Percentiles rank a stretch among this genome's conserved stretches.
Evolutionary conservation across 306 rosid genomes (phyloP).

Genomic region (Amphicarpaea edgeworthii): DNA sequence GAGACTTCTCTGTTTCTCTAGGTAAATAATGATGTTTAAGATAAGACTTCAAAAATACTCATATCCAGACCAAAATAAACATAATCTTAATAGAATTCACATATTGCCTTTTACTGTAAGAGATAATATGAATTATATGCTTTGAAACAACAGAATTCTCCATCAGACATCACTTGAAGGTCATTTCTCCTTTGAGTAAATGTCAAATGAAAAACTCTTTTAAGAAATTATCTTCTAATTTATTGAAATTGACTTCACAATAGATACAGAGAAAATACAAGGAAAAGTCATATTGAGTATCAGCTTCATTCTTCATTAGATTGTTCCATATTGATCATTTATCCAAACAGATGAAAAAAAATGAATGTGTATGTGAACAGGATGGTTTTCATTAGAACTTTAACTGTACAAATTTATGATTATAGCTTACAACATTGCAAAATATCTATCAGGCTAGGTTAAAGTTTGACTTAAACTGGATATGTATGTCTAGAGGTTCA

Average conservation of each 20-base stretch:
- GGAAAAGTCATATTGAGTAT: not conserved
- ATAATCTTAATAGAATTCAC: constrained; percentile 1
- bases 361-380: not conserved
- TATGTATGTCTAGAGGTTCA: not conserved
- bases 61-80: not conserved
- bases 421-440: not conserved
- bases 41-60: not conserved
- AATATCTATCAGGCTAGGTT: not conserved
- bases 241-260: constrained; percentile 4
- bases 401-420: not conserved
- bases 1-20: not conserved
- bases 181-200: constrained; percentile 1
- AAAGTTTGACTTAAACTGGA: constrained; percentile 31
- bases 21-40: not conserved
- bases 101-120: not conserved
- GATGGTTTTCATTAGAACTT: not conserved
- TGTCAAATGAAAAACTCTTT: not conserved
- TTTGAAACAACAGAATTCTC: constrained; percentile 5
- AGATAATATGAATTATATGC: constrained; percentile 21
- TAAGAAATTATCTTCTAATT: constrained; percentile 5
- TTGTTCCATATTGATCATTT: not conserved
- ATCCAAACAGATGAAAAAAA: not conserved
- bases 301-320: constrained; percentile 1
- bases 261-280: not conserved
- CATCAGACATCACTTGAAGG: constrained; percentile 22